Conservation (phyloP, 2,329 filamentous ascomycete species). For the Biscogniauxia mediterranea region DNA sequence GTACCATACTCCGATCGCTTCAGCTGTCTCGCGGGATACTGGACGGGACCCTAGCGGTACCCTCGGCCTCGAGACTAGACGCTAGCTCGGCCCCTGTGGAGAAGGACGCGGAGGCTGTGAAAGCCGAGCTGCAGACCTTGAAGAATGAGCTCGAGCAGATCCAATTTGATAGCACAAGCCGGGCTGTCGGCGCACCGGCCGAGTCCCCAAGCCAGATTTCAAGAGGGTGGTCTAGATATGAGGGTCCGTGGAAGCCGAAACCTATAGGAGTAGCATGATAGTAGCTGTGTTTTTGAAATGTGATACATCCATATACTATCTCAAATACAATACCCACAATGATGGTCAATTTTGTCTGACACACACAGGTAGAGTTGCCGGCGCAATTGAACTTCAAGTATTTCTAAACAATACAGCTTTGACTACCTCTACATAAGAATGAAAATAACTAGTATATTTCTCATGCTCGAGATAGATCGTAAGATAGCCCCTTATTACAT, state of each 20-base stretch:
- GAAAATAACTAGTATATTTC: too few relatives aligned
- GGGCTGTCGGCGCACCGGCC: conserved; percentile 14
- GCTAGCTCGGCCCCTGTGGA: not conserved
- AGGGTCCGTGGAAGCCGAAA: conserved; percentile 55
- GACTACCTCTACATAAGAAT: too few relatives aligned
- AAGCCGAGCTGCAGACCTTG: conserved; percentile 26
- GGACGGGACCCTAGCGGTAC: conserved; percentile 20
- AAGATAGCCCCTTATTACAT: too few relatives aligned
- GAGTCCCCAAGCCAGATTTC: conserved; percentile 15
- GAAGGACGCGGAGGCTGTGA: conserved; percentile 24
- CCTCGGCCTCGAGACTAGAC: not conserved
- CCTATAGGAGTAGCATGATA: conserved; percentile 54
- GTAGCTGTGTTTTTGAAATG: not conserved
- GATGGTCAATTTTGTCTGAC: too few relatives aligned
- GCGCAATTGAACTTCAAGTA: too few relatives aligned
- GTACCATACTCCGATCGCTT: conserved; percentile 43
- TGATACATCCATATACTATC: too few relatives aligned
- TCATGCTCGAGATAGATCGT: too few relatives aligned
- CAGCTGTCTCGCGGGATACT: conserved; percentile 44
- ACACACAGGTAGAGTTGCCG: too few relatives aligned
- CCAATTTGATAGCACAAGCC: conserved; percentile 8
- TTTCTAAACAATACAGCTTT: too few relatives aligned
- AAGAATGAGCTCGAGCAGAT: conserved; percentile 22
- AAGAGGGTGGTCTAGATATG: conserved; percentile 48
- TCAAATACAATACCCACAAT: too few relatives aligned